Evolutionary conservation across 2,329 filamentous ascomycete species (phyloP).

Genomic region (Lizonia empirigonia): DNA sequence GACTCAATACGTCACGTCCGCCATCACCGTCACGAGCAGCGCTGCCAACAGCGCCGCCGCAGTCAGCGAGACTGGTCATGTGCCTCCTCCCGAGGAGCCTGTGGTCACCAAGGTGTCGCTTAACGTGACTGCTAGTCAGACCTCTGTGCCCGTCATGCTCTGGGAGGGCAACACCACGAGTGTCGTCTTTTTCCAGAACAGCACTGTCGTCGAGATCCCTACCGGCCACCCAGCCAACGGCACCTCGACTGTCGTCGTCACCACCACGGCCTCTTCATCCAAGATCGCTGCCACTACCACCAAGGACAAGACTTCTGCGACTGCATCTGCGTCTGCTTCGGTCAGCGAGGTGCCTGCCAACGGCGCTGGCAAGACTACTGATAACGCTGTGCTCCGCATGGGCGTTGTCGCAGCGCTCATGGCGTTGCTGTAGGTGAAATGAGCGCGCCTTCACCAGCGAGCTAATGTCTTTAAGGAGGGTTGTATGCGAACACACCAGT

Average conservation of each 20-base stretch:
- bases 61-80: not conserved
- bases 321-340: not conserved
- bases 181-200: constrained; percentile 12
- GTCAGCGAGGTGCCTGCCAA: constrained; percentile 5
- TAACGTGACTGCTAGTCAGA: not conserved
- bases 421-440: not conserved
- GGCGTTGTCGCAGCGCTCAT: not conserved
- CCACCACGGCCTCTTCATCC: not conserved
- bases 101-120: not conserved
- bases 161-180: constrained; percentile 7
- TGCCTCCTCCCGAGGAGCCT: not conserved
- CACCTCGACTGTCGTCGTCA: not conserved
- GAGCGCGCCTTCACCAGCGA: not conserved
- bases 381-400: not conserved
- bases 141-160: constrained; percentile 6
- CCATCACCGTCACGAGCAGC: not conserved
- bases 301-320: not conserved
- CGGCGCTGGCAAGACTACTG: not conserved
- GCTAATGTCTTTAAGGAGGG: not conserved
- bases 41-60: not conserved
- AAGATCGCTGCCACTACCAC: not conserved
- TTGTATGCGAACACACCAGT: no score
- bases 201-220: not conserved
- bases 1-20: constrained; percentile 1
- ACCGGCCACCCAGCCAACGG: not conserved